Evolutionary conservation across 129 eudicot species (phyloP).

Genomic region (carrot (Daucus carota)): DH1_v3.0 NC_030385.2:300001-300500

Average conservation of each 20-base stretch:
- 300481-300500: too few relatives aligned
- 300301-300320: constrained; percentile 6
- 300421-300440: not conserved
- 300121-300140: constrained; percentile 77
- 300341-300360: too few relatives aligned
- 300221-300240: too few relatives aligned
- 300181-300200: constrained; percentile 88
- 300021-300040: too few relatives aligned
- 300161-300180: constrained; percentile 95
- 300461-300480: constrained; percentile 65
- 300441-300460: constrained; percentile 30
- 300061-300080: constrained; percentile 95
- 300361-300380: too few relatives aligned
- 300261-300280: too few relatives aligned
- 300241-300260: too few relatives aligned
- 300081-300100: constrained; percentile 59
- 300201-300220: too few relatives aligned
- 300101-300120: constrained; percentile 68
- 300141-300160: constrained; percentile 78
- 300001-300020: too few relatives aligned
- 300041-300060: not conserved
- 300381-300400: constrained; percentile 6
- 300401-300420: constrained; percentile 19
- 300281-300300: constrained; percentile 76
- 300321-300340: constrained; percentile 26